Base-by-base conservation (phyloP, 352 stramenopile genomes). In the Pythium vanterpoolii region DNA sequence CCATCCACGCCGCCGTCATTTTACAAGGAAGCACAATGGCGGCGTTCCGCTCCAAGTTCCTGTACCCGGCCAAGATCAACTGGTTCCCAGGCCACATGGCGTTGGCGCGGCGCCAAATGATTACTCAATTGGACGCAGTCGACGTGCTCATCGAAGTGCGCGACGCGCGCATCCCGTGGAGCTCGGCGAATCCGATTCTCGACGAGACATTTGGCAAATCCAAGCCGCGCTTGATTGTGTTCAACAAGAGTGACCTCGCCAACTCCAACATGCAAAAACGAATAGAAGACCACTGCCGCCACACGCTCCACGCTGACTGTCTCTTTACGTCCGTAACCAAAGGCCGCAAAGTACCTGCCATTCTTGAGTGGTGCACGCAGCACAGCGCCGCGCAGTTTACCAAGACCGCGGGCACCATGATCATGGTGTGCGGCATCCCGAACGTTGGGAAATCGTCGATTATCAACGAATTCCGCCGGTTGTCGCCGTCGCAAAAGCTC, bases 401-500 rank as follows among this genome's bases (percentile, higher is more conserved):
- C 61, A 83, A 73, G 58, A 93, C 86, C 5, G 86, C 82, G n/a
- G 83, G 83, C 23, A 88, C 86, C 14, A 90, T 95, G 74, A 81
- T 92, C 60, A 95, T 95, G 82, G 84, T 96, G 24, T 76, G 92
- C 5, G 88, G 88, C 10, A 92, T 96, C 53, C 88, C 88, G 14
- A 96, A 96, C 62, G 88, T 96, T n/a, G 88, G 88, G 52, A 96
- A 96, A 60, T 92, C 79, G 23, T 96, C 86, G 5, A 83, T 96
- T 26, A 96, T 96, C 60, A 95, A 95, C 50, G 82, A 90, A 58
- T 93, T 95, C 38, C 76, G 84, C 11, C 72, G 82, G 1, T 60
- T 93, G 6, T 92, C 83, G 34, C 80, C 77, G 47, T 89, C 77
- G 26, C 57, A 76, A 18, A 90, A 91, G 66, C 59, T 95, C n/a